phyloP scores from a whole-genome alignment of 176 grass and related monocot species.

The Carex cristatella region DNA sequence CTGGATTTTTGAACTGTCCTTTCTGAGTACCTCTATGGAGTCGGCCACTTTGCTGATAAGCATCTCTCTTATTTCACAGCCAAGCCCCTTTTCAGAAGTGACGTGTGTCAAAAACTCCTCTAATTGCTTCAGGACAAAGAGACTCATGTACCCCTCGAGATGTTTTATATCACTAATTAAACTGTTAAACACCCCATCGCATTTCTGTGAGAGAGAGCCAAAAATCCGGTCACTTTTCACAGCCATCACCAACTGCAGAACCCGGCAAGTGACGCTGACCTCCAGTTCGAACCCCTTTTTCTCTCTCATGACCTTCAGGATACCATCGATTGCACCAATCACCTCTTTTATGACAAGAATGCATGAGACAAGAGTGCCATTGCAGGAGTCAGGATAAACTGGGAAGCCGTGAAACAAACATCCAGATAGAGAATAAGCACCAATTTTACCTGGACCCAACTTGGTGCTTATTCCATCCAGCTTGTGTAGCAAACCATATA shows the following conservation, averaged over 20 bases:
- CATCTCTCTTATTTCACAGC: constrained; percentile 48
- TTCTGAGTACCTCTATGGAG: constrained; percentile 52
- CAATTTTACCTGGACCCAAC: constrained; percentile 34
- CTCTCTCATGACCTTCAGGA: constrained; percentile 43
- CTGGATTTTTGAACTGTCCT: constrained; percentile 38
- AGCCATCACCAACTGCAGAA: constrained; percentile 58
- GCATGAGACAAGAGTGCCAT: constrained; percentile 79
- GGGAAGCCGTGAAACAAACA: constrained; percentile 89
- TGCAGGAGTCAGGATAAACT: constrained; percentile 44
- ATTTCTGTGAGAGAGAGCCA: constrained; percentile 45
- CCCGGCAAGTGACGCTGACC: constrained; percentile 37
- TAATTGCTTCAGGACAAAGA: constrained; percentile 80
- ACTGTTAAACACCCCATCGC: constrained; percentile 54
- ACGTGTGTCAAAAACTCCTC: constrained; percentile 59
- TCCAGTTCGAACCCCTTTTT: constrained; percentile 34
- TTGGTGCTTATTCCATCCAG: constrained; percentile 50
- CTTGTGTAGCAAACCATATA: constrained; percentile 55
- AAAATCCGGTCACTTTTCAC: constrained; percentile 71
- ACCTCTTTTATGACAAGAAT: constrained; percentile 70
- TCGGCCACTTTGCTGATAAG: constrained; percentile 54
- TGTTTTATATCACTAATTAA: constrained; percentile 51
- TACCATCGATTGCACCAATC: constrained; percentile 51
- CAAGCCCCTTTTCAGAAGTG: constrained; percentile 38
- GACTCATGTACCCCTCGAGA: constrained; percentile 51
- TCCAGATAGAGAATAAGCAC: constrained; percentile 30